Percentiles rank a stretch among this genome's conserved stretches.
Evolutionary conservation across 306 rosid species (phyloP).

Genomic region (Astragalus membranaceus): DNA sequence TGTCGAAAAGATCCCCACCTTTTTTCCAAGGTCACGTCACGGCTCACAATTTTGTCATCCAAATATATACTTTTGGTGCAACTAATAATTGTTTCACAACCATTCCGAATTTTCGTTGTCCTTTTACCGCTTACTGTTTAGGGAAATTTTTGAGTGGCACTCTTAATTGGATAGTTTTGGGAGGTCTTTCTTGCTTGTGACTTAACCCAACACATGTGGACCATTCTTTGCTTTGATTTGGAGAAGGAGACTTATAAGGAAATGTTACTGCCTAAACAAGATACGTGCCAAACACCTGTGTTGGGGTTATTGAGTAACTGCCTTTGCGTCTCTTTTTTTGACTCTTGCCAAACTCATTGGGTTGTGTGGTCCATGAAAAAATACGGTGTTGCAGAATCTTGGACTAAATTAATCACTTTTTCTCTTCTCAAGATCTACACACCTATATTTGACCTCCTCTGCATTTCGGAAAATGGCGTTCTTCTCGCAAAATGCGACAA

Average conservation of each 20-base stretch:
- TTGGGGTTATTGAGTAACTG: background rate
- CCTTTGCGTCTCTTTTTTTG: conserved; percentile 3
- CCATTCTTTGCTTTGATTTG: background rate
- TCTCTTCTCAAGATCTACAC: background rate
- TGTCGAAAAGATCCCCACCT: no score
- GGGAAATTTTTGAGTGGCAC: conserved; percentile 13
- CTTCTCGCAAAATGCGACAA: background rate
- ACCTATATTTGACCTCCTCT: background rate
- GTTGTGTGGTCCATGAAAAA: conserved; percentile 16
- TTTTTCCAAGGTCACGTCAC: no score
- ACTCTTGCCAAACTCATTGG: background rate
- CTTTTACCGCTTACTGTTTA: background rate
- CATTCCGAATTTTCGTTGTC: background rate
- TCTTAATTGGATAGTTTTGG: background rate
- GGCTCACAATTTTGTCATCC: background rate
- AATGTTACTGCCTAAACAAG: background rate
- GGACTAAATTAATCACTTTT: conserved; percentile 8
- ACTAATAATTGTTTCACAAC: no score
- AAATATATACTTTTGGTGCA: background rate
- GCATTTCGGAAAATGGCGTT: background rate
- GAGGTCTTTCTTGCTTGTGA: background rate
- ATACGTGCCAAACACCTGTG: background rate
- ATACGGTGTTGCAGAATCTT: background rate
- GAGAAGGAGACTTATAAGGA: conserved; percentile 1
- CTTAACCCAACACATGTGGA: background rate